Evolutionary conservation across 352 stramenopile species (phyloP), one percentile per base, ranked within the genome.

Genomic region (Pythium myriotylum): DNA sequence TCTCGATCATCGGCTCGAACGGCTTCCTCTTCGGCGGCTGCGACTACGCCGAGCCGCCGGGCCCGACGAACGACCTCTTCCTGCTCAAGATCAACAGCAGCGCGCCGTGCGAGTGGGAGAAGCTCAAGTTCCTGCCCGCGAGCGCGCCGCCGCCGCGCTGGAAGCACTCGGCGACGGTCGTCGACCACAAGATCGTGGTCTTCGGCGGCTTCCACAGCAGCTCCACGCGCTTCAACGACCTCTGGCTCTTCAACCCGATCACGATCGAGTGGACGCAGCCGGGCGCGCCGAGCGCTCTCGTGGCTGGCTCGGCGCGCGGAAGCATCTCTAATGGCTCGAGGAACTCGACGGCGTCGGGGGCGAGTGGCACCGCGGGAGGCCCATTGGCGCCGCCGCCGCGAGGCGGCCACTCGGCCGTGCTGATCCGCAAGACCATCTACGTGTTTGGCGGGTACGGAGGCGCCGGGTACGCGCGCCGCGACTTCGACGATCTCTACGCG

Each of bases 361-460:
- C 47, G 14, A 0, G 24, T 1, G 46, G 26, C 2, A 17, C 26
- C 26, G 1, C 46, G 3, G 19, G 41, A 14, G 41, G 41, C 37
- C 17, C 19, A 23, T 22, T 4, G 6, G 27, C 29, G 22, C 92
- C 91, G 16, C 65, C 90, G 6, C 93, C 95, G 8, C 81, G 96
- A 19, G 94, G 96, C 17, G 91, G 84, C 7, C 96, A 99, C 68
- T 94, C 89, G 1, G 88, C 91, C 0, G 85, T 91, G 20, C 63
- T 94, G 7, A 92, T 98, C 40, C 78, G 84, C 51, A 74, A 77
- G 42, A 72, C 58, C 32, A 85, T 98, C 41, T 94, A 96, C 61
- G 77, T 99, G 9, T 98, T 98, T 81, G 96, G 96, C 16, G 96
- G 96, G 1, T 99, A 99, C 66, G 96, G 96, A 35, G 96, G 96